Conservation (phyloP, 2,329 filamentous ascomycete genomes). For the Ceratocystis alfenasii region DNA sequence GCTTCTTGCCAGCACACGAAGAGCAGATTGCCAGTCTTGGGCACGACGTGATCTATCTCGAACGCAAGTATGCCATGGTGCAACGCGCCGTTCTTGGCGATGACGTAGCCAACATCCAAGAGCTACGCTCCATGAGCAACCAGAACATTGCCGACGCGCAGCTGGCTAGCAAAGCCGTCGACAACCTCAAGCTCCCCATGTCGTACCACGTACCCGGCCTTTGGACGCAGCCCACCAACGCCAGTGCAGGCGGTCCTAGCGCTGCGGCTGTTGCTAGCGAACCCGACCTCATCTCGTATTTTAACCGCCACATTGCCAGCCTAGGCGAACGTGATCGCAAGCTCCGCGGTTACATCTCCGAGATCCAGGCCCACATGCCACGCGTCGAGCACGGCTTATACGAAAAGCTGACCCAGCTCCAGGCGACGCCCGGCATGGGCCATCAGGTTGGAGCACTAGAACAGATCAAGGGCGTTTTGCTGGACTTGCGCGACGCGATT, state of each 20-base stretch:
- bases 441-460: slow-evolving; percentile 24
- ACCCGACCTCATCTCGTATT: slow-evolving; percentile 36
- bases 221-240: slow-evolving; percentile 29
- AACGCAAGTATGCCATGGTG: slow-evolving; percentile 37
- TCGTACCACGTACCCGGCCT: slow-evolving; percentile 41
- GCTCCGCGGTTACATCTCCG: slow-evolving; percentile 35
- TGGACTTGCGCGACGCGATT: slow-evolving; percentile 34
- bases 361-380: slow-evolving; percentile 39
- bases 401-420: slow-evolving; percentile 27
- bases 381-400: slow-evolving; percentile 38
- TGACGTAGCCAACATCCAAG: slow-evolving; percentile 53
- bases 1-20: slow-evolving; percentile 48
- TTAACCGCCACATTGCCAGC: slow-evolving; percentile 35
- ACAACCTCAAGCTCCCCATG: slow-evolving; percentile 59
- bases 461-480: slow-evolving; percentile 31
- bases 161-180: slow-evolving; percentile 59
- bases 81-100: slow-evolving; percentile 35
- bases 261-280: slow-evolving; percentile 31
- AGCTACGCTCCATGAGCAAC: slow-evolving; percentile 46
- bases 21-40: slow-evolving; percentile 37
- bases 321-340: slow-evolving; percentile 35
- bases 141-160: slow-evolving; percentile 59
- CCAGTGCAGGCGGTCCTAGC: slow-evolving; percentile 25
- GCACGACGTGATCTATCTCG: slow-evolving; percentile 38
- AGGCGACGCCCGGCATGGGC: slow-evolving; percentile 24